A percentile compares a stretch with the other conserved stretches of the same genome.
These are phyloP conservation scores for Hansenula lynferdii DNA, from an alignment of 1,139 yeast species.

Conservation along the genomic window DNA sequence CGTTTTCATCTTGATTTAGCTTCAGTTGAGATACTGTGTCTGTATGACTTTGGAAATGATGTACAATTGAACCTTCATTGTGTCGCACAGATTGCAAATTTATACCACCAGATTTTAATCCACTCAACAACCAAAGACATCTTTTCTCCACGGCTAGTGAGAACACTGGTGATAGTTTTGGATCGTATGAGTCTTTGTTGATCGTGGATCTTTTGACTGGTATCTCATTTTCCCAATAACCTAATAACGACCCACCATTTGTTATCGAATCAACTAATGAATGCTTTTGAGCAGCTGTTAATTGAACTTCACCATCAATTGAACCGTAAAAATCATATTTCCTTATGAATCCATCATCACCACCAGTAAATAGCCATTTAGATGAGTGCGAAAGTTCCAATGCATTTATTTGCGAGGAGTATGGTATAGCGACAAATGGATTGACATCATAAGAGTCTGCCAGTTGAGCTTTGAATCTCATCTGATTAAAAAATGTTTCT, in stretches of 20 bases:
- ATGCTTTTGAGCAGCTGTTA: slow-evolving; percentile 90
- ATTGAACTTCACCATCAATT: slow-evolving; percentile 82
- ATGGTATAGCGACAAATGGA: slow-evolving; percentile 73
- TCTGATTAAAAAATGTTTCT: slow-evolving; percentile 32
- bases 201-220: slow-evolving; percentile 48
- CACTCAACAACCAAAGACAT: slow-evolving; percentile 82
- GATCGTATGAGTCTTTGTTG: slow-evolving; percentile 46
- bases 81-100: slow-evolving; percentile 78
- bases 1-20: slow-evolving; percentile 45
- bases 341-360: slow-evolving; percentile 92
- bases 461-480: slow-evolving; percentile 37
- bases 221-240: slow-evolving; percentile 96
- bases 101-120: slow-evolving; percentile 82
- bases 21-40: slow-evolving; percentile 71
- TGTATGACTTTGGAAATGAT: slow-evolving; percentile 68
- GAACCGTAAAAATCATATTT: slow-evolving; percentile 85
- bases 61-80: slow-evolving; percentile 77
- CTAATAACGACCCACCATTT: slow-evolving; percentile 74
- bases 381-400: slow-evolving; percentile 78
- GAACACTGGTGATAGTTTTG: slow-evolving; percentile 77
- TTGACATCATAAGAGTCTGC: slow-evolving; percentile 52
- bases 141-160: slow-evolving; percentile 80
- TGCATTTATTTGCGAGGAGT: slow-evolving; percentile 66
- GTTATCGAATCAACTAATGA: slow-evolving; percentile 81
- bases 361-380: slow-evolving; percentile 89